Evolutionary conservation across 2,329 filamentous ascomycete species (phyloP), one percentile per base, ranked within the genome.

Genomic region (Paecilomyces sp.): DNA sequence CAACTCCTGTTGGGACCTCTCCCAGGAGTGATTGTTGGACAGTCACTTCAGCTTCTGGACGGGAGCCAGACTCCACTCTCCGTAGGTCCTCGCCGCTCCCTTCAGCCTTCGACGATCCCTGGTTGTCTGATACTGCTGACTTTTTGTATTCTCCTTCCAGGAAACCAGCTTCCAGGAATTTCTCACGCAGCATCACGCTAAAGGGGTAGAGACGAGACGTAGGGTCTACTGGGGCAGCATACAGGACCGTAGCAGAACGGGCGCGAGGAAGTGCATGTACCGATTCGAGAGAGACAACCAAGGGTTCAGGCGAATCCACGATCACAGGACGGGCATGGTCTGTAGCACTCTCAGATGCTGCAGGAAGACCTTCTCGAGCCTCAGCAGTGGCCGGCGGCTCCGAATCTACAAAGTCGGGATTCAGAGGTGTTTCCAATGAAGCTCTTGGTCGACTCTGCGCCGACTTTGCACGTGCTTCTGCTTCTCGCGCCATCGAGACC

Each of bases 261-360:
- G 70, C 65, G 1, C 65, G 68, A 2, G 75, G 76, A 55, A 78
- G 67, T 11, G 73, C 75, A 74, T 72, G 63, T 12, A 73, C 59
- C 5, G 74, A 75, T 60, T 76, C 74, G 3, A 86, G 67, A 8
- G 76, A 71, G 7, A 85, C 67, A 0, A 58, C 69, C n/a, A 81
- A 68, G 9, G 73, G 75, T 12, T 64, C 66, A n/a, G 54, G 51
- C 7, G 22, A 34, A 31, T 18, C 25, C 28, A 28, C 25, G 25
- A 30, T 51, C 28, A 56, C 33, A 24, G 15, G n/a, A 25, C 5
- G 52, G 9, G 15, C 53, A n/a, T n/a, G n/a, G 8, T n/a, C 54
- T 57, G 34, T 50, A 2, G 34, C 13, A 22, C 6, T 47, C 13
- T 36, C 25, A 18, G 28, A 30, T 9, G 30, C 1, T 41, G 41